phyloP scores from a whole-genome alignment of 164 flowering plant genomes.

The Cinnamomum micranthum region DNA sequence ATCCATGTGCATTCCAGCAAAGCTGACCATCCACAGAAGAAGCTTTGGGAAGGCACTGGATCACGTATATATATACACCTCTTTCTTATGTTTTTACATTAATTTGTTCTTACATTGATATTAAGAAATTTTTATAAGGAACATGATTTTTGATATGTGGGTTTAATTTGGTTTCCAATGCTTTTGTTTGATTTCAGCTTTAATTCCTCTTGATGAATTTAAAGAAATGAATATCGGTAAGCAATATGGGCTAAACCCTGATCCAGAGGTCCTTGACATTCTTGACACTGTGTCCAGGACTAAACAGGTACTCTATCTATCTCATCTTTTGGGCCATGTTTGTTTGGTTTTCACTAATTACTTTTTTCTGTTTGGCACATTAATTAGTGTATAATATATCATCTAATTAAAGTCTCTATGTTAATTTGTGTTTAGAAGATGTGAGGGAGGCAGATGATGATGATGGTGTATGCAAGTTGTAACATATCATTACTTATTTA shows the following conservation, averaged over 20 bases:
- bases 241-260: conserved; percentile 50
- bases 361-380: not conserved
- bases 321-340: not conserved
- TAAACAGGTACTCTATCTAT: conserved; percentile 33
- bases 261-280: conserved; percentile 53
- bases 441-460: not conserved
- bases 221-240: conserved; percentile 36
- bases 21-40: conserved; percentile 37
- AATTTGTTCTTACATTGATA: not conserved
- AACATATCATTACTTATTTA: not conserved
- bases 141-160: not conserved
- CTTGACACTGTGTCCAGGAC: conserved; percentile 44
- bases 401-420: not conserved
- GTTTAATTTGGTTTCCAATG: not conserved
- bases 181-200: conserved; percentile 30
- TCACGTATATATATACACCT: conserved; percentile 34
- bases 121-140: not conserved
- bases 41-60: conserved; percentile 56
- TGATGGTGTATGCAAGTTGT: not conserved
- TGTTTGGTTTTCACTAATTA: too few relatives aligned
- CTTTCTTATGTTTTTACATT: not conserved
- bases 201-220: conserved; percentile 64
- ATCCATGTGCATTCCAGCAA: conserved; percentile 53
- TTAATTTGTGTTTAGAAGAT: not conserved
- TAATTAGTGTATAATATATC: not conserved